Percentiles rank a stretch among this genome's conserved stretches.
Conservation (phyloP, 768 basidiomycete species). For the Cubamyces sp. region DNA sequence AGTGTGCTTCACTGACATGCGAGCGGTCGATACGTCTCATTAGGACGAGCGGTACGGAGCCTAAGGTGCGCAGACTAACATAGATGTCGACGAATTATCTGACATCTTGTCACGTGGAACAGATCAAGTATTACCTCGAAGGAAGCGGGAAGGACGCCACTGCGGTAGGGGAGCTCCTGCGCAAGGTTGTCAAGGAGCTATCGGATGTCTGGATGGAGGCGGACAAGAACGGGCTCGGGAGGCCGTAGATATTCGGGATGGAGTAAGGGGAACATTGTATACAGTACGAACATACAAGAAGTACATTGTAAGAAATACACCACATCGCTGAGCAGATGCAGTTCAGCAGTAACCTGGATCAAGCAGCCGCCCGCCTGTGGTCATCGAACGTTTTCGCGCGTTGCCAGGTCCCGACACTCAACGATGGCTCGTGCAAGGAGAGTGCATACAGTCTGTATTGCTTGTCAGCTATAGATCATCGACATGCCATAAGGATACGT, state of each 20-base stretch:
- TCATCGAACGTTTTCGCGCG: slow-evolving; percentile 62
- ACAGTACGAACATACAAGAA: neutral
- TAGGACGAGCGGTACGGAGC: slow-evolving; percentile 90
- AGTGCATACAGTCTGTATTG: slow-evolving; percentile 60
- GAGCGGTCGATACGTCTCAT: neutral
- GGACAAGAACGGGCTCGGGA: slow-evolving; percentile 49
- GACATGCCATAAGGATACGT: slow-evolving; percentile 24
- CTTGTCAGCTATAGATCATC: neutral
- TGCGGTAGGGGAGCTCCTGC: slow-evolving; percentile 55
- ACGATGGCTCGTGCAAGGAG: slow-evolving; percentile 57
- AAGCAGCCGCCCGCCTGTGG: slow-evolving; percentile 38
- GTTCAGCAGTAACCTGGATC: neutral
- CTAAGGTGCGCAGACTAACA: slow-evolving; percentile 59
- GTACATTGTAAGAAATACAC: neutral
- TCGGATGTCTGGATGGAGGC: slow-evolving; percentile 72
- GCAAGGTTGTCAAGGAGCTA: slow-evolving; percentile 61
- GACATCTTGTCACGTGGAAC: neutral
- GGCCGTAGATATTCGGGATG: slow-evolving; percentile 7
- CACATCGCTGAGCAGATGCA: no score
- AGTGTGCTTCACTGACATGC: neutral
- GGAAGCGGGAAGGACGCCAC: slow-evolving; percentile 60
- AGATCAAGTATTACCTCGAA: slow-evolving; percentile 91
- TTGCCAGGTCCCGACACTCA: slow-evolving; percentile 67
- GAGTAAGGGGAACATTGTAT: neutral
- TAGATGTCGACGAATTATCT: slow-evolving; percentile 17